These are phyloP conservation scores for Aureoboletus auriporus DNA, from an alignment of 768 basidiomycete species.

Conservation along the genomic window DNA sequence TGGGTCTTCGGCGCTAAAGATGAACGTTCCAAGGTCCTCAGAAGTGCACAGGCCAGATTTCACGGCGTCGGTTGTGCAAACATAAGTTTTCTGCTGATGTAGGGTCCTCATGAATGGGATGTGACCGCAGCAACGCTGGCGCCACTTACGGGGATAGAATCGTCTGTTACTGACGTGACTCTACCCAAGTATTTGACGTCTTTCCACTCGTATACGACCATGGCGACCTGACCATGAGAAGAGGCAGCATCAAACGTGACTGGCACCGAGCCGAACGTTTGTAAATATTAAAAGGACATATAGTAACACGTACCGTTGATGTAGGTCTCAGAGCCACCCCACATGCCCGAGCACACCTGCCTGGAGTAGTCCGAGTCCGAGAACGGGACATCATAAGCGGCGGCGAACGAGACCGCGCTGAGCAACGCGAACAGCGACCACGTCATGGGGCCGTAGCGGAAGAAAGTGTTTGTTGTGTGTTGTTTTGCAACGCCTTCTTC, in stretches of 20 bases:
- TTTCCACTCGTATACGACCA: slow-evolving; percentile 95
- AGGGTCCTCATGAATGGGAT: slow-evolving; percentile 14
- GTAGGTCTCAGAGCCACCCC: slow-evolving; percentile 70
- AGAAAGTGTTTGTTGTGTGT: slow-evolving; percentile 25
- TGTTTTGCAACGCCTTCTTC: slow-evolving; percentile 18
- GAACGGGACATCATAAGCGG: slow-evolving; percentile 62
- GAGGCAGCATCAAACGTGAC: slow-evolving; percentile 68
- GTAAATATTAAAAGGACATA: slow-evolving; percentile 7
- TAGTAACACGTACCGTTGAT: slow-evolving; percentile 65
- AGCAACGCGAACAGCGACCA: slow-evolving; percentile 21
- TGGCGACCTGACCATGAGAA: slow-evolving; percentile 85
- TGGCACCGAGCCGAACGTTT: slow-evolving; percentile 28
- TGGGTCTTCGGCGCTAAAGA: slow-evolving; percentile 53
- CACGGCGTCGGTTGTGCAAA: slow-evolving; percentile 85
- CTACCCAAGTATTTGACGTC: slow-evolving; percentile 84
- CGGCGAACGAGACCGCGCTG: slow-evolving; percentile 32
- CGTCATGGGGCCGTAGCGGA: slow-evolving; percentile 9
- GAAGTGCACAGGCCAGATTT: slow-evolving; percentile 63
- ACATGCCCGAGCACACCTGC: slow-evolving; percentile 97
- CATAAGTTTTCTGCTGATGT: slow-evolving; percentile 78
- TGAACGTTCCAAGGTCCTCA: slow-evolving; percentile 83
- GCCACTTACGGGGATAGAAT: slow-evolving; percentile 60
- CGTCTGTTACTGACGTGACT: slow-evolving; percentile 49
- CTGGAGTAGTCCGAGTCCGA: slow-evolving; percentile 76
- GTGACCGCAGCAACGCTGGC: slow-evolving; percentile 5